Evolutionary conservation across 495 filamentous ascomycete species (phyloP), one percentile per base, ranked within the genome.

Genomic region (Neurospora tetraspora): DNA sequence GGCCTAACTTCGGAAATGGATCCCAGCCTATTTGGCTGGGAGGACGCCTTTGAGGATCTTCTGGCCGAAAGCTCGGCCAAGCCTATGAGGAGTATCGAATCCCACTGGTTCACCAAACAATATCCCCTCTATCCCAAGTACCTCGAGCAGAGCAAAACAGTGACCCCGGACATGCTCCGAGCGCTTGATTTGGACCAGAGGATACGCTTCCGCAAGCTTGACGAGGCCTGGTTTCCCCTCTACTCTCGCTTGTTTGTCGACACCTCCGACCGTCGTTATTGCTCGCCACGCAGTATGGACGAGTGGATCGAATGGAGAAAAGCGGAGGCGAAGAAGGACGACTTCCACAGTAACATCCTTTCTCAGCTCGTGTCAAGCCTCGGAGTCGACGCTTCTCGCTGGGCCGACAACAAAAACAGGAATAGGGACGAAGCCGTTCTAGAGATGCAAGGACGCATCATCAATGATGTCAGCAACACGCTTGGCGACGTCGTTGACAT

Each of bases 1-100:
- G 81, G 75, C 37, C 73, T 77, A 9, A 77, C 79, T n/a, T 47
- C 38, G 11, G 72, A 72, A 39, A 36, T 43, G 31, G 76, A 71
- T n/a, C 74, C 72, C n/a, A 40, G 59, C 3, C 36, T 43, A n/a
- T 80, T 80, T 14, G 81, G 79, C 27, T 85, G 83, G 77, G 69
- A 74, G 16, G 82, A 85, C 47, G 82, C 82, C 69, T 84, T 83
- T 65, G 81, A 85, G 69, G 83, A 85, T 73, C 78, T 85, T 31
- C 73, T 85, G 6, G 74, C 72, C 1, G 79, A 71, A 11, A 75
- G 71, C 39, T 76, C 81, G 4, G 82, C 79, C 0, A 53, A 72
- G 20, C 76, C 73, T 34, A 39, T 78, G 73, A 38, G 39, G 12
- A 69, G 71, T 16, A 31, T 75, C 34, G 47, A 69, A 40, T 68